Percentiles rank a stretch among this genome's conserved stretches.
Evolutionary conservation across 2,329 filamentous ascomycete genomes (phyloP).

Genomic region (Magnaporthiopsis incrustans): DNA sequence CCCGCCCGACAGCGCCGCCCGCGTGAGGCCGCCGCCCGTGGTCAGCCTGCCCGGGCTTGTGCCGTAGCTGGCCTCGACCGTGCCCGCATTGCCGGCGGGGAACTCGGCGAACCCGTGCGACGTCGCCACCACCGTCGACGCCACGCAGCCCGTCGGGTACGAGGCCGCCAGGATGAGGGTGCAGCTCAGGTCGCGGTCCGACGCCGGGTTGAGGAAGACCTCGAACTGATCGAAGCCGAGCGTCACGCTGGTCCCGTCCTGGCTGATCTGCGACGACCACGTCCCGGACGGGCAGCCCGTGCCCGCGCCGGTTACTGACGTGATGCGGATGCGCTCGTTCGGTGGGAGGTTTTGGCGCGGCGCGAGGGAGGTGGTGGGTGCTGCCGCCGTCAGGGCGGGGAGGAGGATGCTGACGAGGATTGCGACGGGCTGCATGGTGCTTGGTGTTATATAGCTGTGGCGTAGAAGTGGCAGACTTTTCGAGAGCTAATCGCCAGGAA

Average conservation of each 20-base stretch:
- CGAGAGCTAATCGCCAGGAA: too few relatives aligned
- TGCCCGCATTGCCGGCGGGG: neutral
- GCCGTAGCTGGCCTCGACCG: constrained; percentile 4
- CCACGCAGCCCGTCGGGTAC: constrained; percentile 5
- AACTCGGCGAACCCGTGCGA: constrained; percentile 7
- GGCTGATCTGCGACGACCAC: constrained; percentile 1
- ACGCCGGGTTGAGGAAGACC: neutral
- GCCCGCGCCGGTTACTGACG: neutral
- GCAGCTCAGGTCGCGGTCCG: constrained; percentile 2
- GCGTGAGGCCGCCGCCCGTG: neutral
- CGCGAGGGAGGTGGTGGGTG: neutral
- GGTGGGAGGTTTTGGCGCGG: constrained; percentile 1
- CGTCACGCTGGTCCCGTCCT: constrained; percentile 2
- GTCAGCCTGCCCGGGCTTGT: neutral
- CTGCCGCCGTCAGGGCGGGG: neutral
- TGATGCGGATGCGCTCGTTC: constrained; percentile 3
- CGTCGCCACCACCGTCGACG: neutral
- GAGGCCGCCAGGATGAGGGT: neutral
- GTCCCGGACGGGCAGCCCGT: constrained; percentile 5
- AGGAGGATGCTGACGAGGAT: constrained; percentile 1
- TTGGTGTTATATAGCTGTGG: neutral
- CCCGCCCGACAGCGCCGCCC: neutral
- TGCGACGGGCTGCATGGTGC: neutral
- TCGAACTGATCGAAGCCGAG: constrained; percentile 5
- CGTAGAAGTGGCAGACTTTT: neutral